Evolutionary conservation across 306 rosid genomes (phyloP), one percentile per base, ranked within the genome.

Genomic region (Ammopiptanthus mongolicus): DNA sequence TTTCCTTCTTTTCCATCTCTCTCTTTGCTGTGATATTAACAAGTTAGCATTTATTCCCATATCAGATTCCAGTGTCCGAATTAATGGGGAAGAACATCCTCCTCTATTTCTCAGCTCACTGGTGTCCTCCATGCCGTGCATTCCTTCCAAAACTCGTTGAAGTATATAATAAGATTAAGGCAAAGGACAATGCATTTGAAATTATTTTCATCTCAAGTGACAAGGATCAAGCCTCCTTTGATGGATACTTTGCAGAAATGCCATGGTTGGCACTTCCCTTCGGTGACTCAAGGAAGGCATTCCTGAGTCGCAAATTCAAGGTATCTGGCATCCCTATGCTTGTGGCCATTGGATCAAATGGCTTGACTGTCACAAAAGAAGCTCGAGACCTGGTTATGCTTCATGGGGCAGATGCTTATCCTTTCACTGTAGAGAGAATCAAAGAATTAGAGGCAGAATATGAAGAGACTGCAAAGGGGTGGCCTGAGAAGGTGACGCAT

Each of bases 241-340:
- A 91, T 1, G 89, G 81, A 8, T 93, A 72, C 84, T 91, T 84
- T 78, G 79, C 80, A 0, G 81, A 59, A 68, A 93, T 93, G 98
- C 97, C 98, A 5, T 91, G 97, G 98, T 41, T 91, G 56, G 96
- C 96, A 15, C 87, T 91, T 71, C 97, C 98, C 44, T 89, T 72
- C 64, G 93, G 90, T 1, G 97, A 93, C 76, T 18, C 77, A 5
- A 91, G 98, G 81, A 91, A 89, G 79, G 78, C 79, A 70, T 55
- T 65, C 50, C 71, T 93, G 53, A 81, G 79, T 57, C 85, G 86
- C 52, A 85, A 22, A 60, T 93, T 91, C 82, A 89, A 65, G 81
- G 82, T 93, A 36, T 31, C 61, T 12, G 91, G 90, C 75, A 88
- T 89, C 71, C 98, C 96, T 63, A 79, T 65, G 81, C 82, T 85